These are phyloP conservation scores for Periconia macrospinosa DNA, from an alignment of 2,329 filamentous ascomycete species.

Conservation along the genomic window DNA sequence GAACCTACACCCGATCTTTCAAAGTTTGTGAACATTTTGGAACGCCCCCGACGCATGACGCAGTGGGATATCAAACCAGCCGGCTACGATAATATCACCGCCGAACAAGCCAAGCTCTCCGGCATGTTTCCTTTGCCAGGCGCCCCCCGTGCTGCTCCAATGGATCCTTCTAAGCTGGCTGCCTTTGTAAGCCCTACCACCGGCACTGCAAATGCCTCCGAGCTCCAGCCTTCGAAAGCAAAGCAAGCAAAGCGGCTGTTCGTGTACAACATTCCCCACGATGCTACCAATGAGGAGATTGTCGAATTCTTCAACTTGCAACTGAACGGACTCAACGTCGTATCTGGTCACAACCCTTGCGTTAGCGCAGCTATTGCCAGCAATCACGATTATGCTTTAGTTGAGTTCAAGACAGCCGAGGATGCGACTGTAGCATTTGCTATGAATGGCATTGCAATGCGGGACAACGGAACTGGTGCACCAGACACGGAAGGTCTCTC, in stretches of 20 bases:
- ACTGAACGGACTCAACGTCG: conserved; percentile 92
- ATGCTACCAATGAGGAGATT: conserved; percentile 74
- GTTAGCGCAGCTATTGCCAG: conserved; percentile 78
- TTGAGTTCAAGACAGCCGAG: conserved; percentile 85
- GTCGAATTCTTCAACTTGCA: conserved; percentile 92
- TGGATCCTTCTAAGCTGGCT: conserved; percentile 92
- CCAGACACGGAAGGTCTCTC: conserved; percentile 62
- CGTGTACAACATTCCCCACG: conserved; percentile 76
- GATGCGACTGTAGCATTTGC: conserved; percentile 92
- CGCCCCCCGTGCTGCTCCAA: conserved; percentile 89
- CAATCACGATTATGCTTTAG: conserved; percentile 77
- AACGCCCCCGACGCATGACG: conserved; percentile 88
- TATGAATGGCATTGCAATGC: conserved; percentile 87
- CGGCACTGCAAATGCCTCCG: conserved; percentile 69
- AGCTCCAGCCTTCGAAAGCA: conserved; percentile 88
- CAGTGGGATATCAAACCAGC: conserved; percentile 99
- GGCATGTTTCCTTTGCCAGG: conserved; percentile 98
- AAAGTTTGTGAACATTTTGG: conserved; percentile 76
- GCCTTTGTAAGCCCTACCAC: conserved; percentile 92
- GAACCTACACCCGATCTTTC: conserved; percentile 96
- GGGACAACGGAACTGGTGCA: conserved; percentile 58
- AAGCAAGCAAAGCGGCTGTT: conserved; percentile 93
- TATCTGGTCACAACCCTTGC: conserved; percentile 82
- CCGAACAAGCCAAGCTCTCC: conserved; percentile 97
- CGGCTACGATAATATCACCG: conserved; percentile 96